phyloP scores from a whole-genome alignment of 805 yeast species.

The Vanderwaltozyma yarrowii region DNA sequence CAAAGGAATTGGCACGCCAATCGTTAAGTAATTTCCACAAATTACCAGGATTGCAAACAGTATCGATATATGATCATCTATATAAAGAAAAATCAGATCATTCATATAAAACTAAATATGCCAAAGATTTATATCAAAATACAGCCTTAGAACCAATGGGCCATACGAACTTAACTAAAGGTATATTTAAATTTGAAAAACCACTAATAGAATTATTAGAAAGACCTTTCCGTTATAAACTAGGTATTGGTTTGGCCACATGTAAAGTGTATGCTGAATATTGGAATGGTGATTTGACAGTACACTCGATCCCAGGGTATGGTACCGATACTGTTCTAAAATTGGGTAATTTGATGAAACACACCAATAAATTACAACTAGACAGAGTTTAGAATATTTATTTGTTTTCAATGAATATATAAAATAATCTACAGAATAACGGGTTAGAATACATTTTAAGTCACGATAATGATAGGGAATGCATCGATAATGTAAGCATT shows the following conservation, averaged over 20 bases:
- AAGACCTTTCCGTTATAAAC: constrained; percentile 61
- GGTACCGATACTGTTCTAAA: constrained; percentile 84
- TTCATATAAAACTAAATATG: constrained; percentile 8
- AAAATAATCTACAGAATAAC: no score
- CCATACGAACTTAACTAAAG: constrained; percentile 22
- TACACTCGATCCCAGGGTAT: constrained; percentile 79
- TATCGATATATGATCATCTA: constrained; percentile 25
- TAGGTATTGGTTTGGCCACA: constrained; percentile 89
- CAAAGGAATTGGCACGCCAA: constrained; percentile 45
- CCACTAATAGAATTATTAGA: constrained; percentile 57
- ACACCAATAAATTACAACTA: constrained; percentile 51
- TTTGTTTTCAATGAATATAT: no score
- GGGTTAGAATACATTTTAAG: no score
- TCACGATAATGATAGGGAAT: no score
- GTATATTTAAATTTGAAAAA: constrained; percentile 20
- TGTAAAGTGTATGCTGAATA: constrained; percentile 89
- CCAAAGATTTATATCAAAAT: constrained; percentile 13
- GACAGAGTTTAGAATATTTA: constrained; percentile 47
- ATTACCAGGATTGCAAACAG: constrained; percentile 49
- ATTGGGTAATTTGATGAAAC: constrained; percentile 66
- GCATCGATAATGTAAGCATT: no score
- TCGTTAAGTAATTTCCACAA: constrained; percentile 59
- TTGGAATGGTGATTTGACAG: constrained; percentile 86
- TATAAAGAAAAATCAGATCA: constrained; percentile 5
- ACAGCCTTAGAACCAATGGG: constrained; percentile 32